Conservation (phyloP, 2,329 filamentous ascomycete species). For the Rhynchosporium graminicola region DNA sequence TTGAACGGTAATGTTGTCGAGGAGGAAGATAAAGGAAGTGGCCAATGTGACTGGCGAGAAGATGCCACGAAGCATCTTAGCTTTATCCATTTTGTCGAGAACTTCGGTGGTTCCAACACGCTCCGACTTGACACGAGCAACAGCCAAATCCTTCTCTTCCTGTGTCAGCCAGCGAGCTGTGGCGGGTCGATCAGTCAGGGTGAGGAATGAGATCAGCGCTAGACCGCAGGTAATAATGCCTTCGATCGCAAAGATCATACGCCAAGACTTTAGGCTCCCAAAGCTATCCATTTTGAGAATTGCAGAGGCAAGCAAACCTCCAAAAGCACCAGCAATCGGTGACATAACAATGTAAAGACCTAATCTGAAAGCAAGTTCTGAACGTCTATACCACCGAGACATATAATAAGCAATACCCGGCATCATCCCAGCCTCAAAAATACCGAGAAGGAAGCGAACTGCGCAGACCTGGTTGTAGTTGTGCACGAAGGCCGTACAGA, state of each 20-base stretch:
- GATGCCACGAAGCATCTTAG: conserved; percentile 63
- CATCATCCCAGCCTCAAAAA: conserved; percentile 65
- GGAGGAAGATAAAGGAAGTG: conserved; percentile 50
- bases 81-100: conserved; percentile 61
- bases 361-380: conserved; percentile 67
- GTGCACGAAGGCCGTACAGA: conserved; percentile 66
- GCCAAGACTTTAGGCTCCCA: conserved; percentile 58
- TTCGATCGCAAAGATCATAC: conserved; percentile 74
- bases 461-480: conserved; percentile 50
- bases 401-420: conserved; percentile 76
- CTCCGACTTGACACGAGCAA: conserved; percentile 68
- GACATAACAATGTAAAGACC: conserved; percentile 71
- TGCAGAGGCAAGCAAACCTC: conserved; percentile 63
- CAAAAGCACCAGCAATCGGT: conserved; percentile 70
- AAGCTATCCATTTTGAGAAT: conserved; percentile 60
- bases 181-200: conserved; percentile 67
- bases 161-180: conserved; percentile 66
- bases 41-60: conserved; percentile 61
- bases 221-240: conserved; percentile 63
- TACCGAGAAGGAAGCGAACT: conserved; percentile 66
- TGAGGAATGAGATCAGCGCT: conserved; percentile 61
- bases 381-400: conserved; percentile 69
- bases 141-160: conserved; percentile 66
- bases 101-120: conserved; percentile 62
- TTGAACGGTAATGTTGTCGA: conserved; percentile 64